Evolutionary conservation across 2,329 filamentous ascomycete species (phyloP), one percentile per base, ranked within the genome.

Genomic region (Orbilia ellipsospora): DNA sequence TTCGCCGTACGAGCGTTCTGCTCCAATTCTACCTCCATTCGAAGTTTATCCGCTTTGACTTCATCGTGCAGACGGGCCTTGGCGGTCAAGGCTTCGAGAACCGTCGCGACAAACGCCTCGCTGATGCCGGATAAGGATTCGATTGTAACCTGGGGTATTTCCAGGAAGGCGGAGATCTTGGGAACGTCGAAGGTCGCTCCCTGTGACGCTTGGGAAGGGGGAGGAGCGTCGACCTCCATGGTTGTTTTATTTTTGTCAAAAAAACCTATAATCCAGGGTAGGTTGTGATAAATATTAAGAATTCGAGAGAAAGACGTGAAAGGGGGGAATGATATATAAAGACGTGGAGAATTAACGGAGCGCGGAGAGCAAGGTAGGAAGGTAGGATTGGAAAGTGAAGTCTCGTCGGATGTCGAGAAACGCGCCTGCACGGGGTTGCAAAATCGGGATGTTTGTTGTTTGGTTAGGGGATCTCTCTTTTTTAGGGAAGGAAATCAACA

Each of bases 11-110:
- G 90, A 56, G 97, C 90, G 16, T 90, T 91, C 82, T 93, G 95
- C 82, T 99, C 95, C 6, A 98, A 87, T 84, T 98, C 94, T 52
- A 99, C 95, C 80, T 97, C 93, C 54, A 92, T 85, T 78, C 92
- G 90, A 52, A 97, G 87, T 84, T 97, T 98, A 78, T 96, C 92
- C 8, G 94, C 90, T 79, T 90, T 92, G 48, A 97, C 84, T 45
- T 89, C 87, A 81, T 97, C 93, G 80, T 88, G 90, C 80, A 97
- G 93, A 80, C 90, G 91, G 42, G 92, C 93, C 82, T 95, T 97
- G 31, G 85, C 84, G 23, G 90, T 87, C 63, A 98, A 88, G 26
- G 91, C 90, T 77, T 88, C 86, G 48, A 99, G 87, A 62, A 99
- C 86, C 50, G 88, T 85, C 72, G 88, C 87, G 78, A 97, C 91